Evolutionary conservation across 768 basidiomycete genomes (phyloP), one percentile per base, ranked within the genome.

Genomic region (Naganishia vishniacii): DNA sequence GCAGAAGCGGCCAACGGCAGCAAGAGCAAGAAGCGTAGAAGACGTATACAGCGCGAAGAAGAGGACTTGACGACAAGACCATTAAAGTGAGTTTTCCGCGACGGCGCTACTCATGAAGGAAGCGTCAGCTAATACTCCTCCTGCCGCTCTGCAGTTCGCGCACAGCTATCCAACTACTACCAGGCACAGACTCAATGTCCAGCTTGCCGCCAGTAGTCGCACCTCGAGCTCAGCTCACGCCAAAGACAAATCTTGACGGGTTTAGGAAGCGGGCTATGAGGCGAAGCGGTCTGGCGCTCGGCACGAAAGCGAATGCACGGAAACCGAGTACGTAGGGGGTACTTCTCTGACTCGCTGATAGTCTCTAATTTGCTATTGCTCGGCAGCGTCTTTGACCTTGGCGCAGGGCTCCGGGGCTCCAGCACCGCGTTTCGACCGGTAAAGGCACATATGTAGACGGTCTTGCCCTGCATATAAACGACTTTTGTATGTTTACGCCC

Each of bases 221-320:
- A 13, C 48, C 65, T 12, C 18, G 65, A 15, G 44, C 58, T 8
- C 49, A 61, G 23, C 23, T 66, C 9, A 31, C 45, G 25, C 48
- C 15, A 13, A 61, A 61, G 29, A 51, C 65, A 3, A 45, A 46
- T 15, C 23, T 48, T 8, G 58, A 49, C 34, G 44, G 41, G 25
- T 66, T 66, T 41, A 28, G 28, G 20, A 66, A 62, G 28, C 23
- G 49, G 16, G 65, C 65, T 5, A 66, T 66, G 65, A 61, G 61
- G 49, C 16, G 45, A 25, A 66, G 65, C 32, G 65, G 65, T 1
- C 29, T 61, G 26, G 59, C 48, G 41, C 40, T 45, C 20, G 65
- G 61, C 18, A 34, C 44, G n/a, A 59, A 61, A 47, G 48, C 58
- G 25, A 46, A 44, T 40, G 34, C 46, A 13, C 41, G 48, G 4